These are phyloP conservation scores for Fraxinus baroniana DNA, from an alignment of 305 asterid species.

Conservation along the genomic window DNA sequence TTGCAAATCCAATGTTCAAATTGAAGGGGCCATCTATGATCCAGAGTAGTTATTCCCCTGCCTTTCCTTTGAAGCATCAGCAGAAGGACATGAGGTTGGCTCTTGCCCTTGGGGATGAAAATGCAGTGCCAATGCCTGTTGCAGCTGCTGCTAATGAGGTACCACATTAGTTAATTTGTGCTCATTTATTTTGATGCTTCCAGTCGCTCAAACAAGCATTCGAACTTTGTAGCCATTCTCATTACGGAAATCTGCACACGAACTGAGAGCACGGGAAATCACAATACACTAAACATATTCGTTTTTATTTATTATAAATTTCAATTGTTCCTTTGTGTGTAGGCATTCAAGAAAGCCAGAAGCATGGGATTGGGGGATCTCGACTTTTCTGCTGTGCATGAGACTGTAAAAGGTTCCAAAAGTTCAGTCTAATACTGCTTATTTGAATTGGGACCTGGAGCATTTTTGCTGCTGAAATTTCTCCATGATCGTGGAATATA, in stretches of 20 bases:
- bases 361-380: conserved; percentile 83
- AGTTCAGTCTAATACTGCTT: conserved; percentile 33
- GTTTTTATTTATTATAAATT: not conserved
- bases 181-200: not conserved
- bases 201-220: not conserved
- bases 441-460: not conserved
- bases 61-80: conserved; percentile 92
- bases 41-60: conserved; percentile 64
- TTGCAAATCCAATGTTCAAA: conserved; percentile 93
- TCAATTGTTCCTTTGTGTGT: not conserved
- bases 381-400: conserved; percentile 88
- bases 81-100: conserved; percentile 98
- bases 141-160: conserved; percentile 98
- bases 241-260: not conserved
- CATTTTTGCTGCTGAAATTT: conserved; percentile 7
- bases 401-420: conserved; percentile 49
- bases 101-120: conserved; percentile 89
- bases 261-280: not conserved
- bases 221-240: not conserved
- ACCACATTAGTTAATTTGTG: not conserved
- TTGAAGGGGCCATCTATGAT: conserved; percentile 88
- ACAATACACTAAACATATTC: not conserved
- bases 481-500: conserved; percentile 1
- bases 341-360: conserved; percentile 94
- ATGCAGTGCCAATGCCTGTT: conserved; percentile 82